Evolutionary conservation across 2,329 filamentous ascomycete species (phyloP), one percentile per base, ranked within the genome.

Genomic region (Arthroderma sp.): DNA sequence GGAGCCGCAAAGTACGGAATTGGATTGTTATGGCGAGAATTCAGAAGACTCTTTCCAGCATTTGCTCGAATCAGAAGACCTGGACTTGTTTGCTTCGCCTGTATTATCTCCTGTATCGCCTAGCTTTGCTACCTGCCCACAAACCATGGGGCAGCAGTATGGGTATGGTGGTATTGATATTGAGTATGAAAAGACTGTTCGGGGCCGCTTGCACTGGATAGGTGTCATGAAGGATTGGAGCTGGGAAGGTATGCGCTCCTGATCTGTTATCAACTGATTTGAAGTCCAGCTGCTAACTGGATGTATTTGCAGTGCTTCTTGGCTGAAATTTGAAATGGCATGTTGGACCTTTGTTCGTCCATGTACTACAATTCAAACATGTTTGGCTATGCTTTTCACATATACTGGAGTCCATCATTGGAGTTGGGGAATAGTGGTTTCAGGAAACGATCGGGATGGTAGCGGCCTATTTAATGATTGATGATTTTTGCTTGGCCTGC

Each of bases 181-280:
- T 49, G 74, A 80, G 48, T 66, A 66, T 44, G 75, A 80, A 42
- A 72, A 76, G 54, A 82, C 78, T 3, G 77, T 83, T n/a, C 71
- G 75, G 50, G 80, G 80, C 3, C 68, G 68, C 38, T 61, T 81
- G 54, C 80, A 84, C 60, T 84, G 80, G 80, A 66, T 82, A 6
- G 76, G 78, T 33, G 78, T 84, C 36, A 83, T 83, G 80, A 74
- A 73, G 50, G 79, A 83, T 52, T 82, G 77, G 77, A 66, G 70
- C n/a, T 84, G 80, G 79, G 79, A 83, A 70, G 73, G 79, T 82
- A 48, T 40, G 45, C 38, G 15, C 15, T 22, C 3, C 15, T 22
- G 15, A 22, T 22, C 15, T 22, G 15, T 22, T 22, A 22, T 22
- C 15, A 22, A 22, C 15, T 22, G 15, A 22, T 22, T 22, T 22